phyloP scores from a whole-genome alignment of 495 filamentous ascomycete genomes.

The Sporormia fimetaria region DNA sequence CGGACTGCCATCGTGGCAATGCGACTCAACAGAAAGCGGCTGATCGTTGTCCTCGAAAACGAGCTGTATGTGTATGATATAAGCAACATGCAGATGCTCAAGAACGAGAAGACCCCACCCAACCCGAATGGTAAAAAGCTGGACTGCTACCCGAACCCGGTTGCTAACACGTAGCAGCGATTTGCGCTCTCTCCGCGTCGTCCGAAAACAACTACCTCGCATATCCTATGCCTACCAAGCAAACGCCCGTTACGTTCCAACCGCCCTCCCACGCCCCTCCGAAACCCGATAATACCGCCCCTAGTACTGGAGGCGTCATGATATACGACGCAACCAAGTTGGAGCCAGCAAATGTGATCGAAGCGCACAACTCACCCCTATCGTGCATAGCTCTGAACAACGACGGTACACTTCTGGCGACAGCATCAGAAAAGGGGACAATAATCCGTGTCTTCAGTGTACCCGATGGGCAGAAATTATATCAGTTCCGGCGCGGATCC shows the following conservation, averaged over 20 bases:
- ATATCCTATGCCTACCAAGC: slow-evolving; percentile 80
- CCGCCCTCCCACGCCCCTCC: slow-evolving; percentile 80
- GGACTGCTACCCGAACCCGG: neutral
- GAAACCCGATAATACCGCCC: slow-evolving; percentile 56
- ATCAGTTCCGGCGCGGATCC: slow-evolving; percentile 86
- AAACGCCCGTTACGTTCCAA: slow-evolving; percentile 47
- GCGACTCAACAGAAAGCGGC: slow-evolving; percentile 81
- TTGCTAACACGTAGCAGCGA: slow-evolving; percentile 44
- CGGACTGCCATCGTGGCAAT: slow-evolving; percentile 88
- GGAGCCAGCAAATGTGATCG: slow-evolving; percentile 84
- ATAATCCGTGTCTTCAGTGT: slow-evolving; percentile 92
- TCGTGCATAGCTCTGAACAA: slow-evolving; percentile 82
- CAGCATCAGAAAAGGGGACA: slow-evolving; percentile 92
- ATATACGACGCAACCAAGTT: slow-evolving; percentile 79
- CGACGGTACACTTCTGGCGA: slow-evolving; percentile 87
- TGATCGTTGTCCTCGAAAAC: slow-evolving; percentile 86
- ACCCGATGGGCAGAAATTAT: slow-evolving; percentile 79
- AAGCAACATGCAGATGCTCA: slow-evolving; percentile 87
- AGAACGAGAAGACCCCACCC: slow-evolving; percentile 83
- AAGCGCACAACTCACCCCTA: slow-evolving; percentile 88
- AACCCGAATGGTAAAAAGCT: slow-evolving; percentile 60
- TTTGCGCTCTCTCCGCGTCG: slow-evolving; percentile 83
- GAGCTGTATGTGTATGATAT: slow-evolving; percentile 98
- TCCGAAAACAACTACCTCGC: slow-evolving; percentile 93
- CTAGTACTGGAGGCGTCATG: slow-evolving; percentile 84